Percentiles rank a stretch among this genome's conserved stretches.
phyloP scores from a whole-genome alignment of 768 basidiomycete genomes.

The Austroboletus eburneus region DNA sequence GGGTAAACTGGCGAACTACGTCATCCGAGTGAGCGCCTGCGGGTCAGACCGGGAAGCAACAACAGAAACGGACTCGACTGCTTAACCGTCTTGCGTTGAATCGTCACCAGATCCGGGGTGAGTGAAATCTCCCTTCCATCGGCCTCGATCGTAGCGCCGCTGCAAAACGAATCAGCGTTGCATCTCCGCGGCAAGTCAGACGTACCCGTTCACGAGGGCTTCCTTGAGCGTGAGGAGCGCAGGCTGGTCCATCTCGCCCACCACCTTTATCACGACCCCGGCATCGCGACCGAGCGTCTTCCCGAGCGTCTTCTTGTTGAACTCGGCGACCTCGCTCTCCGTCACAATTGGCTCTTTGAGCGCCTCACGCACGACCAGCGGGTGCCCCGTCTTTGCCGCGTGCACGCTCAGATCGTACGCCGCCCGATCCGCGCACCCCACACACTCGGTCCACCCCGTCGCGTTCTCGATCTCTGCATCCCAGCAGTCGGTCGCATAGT shows the following conservation, averaged over 20 bases:
- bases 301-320: conserved; percentile 86
- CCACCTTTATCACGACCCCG: conserved; percentile 54
- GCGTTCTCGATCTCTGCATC: conserved; percentile 97
- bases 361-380: conserved; percentile 81
- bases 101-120: conserved; percentile 67
- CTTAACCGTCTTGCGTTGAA: conserved; percentile 83
- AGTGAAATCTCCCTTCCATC: conserved; percentile 69
- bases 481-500: conserved; percentile 99
- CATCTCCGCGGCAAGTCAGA: conserved; percentile 10
- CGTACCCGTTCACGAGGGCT: conserved; percentile 73
- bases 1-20: conserved; percentile 89
- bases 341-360: conserved; percentile 81
- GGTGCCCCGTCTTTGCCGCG: conserved; percentile 73
- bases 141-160: conserved; percentile 51
- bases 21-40: conserved; percentile 17
- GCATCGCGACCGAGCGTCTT: conserved; percentile 87
- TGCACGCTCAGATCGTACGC: conserved; percentile 96
- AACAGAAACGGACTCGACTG: conserved; percentile 60
- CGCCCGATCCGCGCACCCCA: conserved; percentile 96
- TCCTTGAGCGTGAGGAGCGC: conserved; percentile 62
- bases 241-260: conserved; percentile 65
- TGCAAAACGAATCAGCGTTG: conserved; percentile 18
- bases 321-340: conserved; percentile 73
- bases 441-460: conserved; percentile 91
- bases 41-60: conserved; percentile 6